Percentiles rank a stretch among this genome's conserved stretches.
Conservation (phyloP, 495 filamentous ascomycete genomes). For the Penicillium bialowiezense region DNA sequence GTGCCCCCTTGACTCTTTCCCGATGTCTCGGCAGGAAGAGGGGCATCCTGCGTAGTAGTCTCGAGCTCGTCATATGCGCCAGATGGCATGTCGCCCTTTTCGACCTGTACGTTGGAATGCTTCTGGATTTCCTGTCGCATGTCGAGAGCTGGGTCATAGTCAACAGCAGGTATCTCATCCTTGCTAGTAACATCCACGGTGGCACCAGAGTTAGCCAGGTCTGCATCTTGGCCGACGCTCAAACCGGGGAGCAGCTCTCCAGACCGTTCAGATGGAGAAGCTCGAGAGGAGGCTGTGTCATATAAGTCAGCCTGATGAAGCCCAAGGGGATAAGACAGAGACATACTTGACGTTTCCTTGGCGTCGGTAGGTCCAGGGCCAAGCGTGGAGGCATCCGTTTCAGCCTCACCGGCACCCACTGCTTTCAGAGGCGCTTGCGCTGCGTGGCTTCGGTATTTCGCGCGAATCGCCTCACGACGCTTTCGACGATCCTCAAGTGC, state of each 20-base stretch:
- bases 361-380: conserved; percentile 37
- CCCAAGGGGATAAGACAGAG: no score
- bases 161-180: conserved; percentile 85
- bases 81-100: conserved; percentile 55
- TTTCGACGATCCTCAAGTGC: conserved; percentile 84
- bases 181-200: conserved; percentile 54
- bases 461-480: conserved; percentile 82
- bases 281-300: conserved; percentile 18
- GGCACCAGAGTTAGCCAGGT: conserved; percentile 61
- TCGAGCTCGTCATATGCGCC: conserved; percentile 60
- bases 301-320: no score
- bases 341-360: conserved; percentile 26
- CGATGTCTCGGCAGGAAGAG: conserved; percentile 45
- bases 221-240: conserved; percentile 55
- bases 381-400: conserved; percentile 54
- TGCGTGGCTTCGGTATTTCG: conserved; percentile 71
- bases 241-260: conserved; percentile 54
- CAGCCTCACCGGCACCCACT: conserved; percentile 56
- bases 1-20: conserved; percentile 29
- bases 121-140: conserved; percentile 84
- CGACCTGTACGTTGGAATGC: conserved; percentile 57
- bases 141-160: conserved; percentile 91
- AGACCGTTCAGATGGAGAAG: conserved; percentile 46
- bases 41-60: conserved; percentile 53
- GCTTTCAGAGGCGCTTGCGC: conserved; percentile 77